Percentiles rank a stretch among this genome's conserved stretches.
phyloP scores from a whole-genome alignment of 2,329 filamentous ascomycete genomes.

The Pseudogymnoascus sp. region DNA sequence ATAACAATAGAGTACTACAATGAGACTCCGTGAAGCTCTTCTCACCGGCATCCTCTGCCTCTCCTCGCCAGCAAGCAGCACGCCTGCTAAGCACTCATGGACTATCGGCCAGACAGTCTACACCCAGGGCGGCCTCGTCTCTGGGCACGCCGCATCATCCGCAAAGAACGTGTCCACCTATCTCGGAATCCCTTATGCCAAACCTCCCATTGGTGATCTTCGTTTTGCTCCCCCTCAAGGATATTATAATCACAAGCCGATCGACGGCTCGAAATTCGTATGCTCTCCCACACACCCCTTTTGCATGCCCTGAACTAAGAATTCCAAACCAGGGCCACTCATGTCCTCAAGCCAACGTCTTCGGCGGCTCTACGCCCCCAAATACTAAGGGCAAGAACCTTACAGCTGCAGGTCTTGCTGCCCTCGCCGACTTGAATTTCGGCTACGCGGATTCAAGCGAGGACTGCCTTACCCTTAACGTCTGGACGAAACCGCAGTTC shows the following conservation, averaged over 20 bases:
- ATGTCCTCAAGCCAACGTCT: neutral
- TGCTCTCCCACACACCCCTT: neutral
- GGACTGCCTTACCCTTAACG: constrained; percentile 24
- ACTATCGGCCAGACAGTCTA: constrained; percentile 23
- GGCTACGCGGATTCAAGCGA: constrained; percentile 14
- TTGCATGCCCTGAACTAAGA: neutral
- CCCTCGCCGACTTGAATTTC: constrained; percentile 11
- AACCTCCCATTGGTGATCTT: constrained; percentile 33
- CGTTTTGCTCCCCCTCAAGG: constrained; percentile 32
- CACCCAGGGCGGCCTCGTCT: constrained; percentile 24
- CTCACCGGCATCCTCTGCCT: neutral
- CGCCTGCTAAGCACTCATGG: neutral
- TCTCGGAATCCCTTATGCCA: constrained; percentile 35
- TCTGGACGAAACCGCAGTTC: constrained; percentile 19
- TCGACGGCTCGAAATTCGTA: constrained; percentile 24
- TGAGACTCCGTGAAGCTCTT: neutral
- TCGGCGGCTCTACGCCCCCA: neutral
- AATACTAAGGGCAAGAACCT: constrained; percentile 16
- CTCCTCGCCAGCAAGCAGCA: neutral
- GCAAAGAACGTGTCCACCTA: constrained; percentile 27
- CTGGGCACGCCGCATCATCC: constrained; percentile 21
- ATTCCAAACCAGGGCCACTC: neutral
- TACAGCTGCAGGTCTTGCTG: constrained; percentile 17
- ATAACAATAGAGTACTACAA: neutral
- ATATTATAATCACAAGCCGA: constrained; percentile 14